These are phyloP conservation scores for Stramenopiles sp. DNA, from an alignment of 352 stramenopile species.

Conservation along the genomic window DNA sequence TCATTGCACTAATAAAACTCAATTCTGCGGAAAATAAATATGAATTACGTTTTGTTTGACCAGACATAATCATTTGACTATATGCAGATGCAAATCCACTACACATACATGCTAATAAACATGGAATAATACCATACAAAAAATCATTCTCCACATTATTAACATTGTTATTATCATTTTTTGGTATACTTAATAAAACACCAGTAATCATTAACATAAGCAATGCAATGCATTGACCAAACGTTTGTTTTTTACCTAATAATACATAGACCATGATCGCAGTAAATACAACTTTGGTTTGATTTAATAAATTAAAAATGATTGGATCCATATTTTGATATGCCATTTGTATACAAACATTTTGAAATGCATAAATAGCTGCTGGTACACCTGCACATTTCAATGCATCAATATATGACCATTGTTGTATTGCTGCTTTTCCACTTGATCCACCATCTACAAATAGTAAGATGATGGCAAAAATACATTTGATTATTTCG, in stretches of 20 bases:
- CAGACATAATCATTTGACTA: not conserved
- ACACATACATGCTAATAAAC: not conserved
- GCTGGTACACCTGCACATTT: slow-evolving; percentile 41
- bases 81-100: not conserved
- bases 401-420: slow-evolving; percentile 34
- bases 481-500: slow-evolving; percentile 39
- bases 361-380: slow-evolving; percentile 57
- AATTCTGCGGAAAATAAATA: slow-evolving; percentile 54
- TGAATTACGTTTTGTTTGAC: slow-evolving; percentile 25
- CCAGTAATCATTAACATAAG: slow-evolving; percentile 39
- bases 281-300: slow-evolving; percentile 55
- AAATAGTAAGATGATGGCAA: slow-evolving; percentile 31
- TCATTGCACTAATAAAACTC: slow-evolving; percentile 42
- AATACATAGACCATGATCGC: slow-evolving; percentile 51
- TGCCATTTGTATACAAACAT: slow-evolving; percentile 50
- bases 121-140: not conserved
- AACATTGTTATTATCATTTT: not conserved
- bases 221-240: slow-evolving; percentile 40
- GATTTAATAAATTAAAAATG: slow-evolving; percentile 59
- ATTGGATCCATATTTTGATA: slow-evolving; percentile 54
- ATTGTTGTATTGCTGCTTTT: slow-evolving; percentile 34
- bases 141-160: not conserved
- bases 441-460: slow-evolving; percentile 25
- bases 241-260: slow-evolving; percentile 39
- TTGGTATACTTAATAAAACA: slow-evolving; percentile 9